Conservation (phyloP, 148 eudicot genomes). For the Linanthus parryae region DNA sequence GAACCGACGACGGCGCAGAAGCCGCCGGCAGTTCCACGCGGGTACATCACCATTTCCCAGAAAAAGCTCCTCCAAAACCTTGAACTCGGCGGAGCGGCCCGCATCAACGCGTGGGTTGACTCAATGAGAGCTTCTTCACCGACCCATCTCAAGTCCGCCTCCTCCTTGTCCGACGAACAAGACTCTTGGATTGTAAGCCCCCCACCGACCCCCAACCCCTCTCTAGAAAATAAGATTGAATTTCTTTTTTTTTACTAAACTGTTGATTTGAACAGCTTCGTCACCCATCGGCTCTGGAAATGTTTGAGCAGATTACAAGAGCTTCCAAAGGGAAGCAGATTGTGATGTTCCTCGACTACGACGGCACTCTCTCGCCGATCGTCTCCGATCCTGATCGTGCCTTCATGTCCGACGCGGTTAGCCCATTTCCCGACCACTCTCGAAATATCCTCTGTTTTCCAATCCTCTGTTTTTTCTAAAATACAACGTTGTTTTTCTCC, state of each 20-base stretch:
- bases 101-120: too few relatives aligned
- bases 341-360: constrained; percentile 67
- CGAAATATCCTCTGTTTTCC: background rate
- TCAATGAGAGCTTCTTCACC: too few relatives aligned
- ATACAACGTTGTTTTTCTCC: background rate
- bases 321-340: constrained; percentile 69
- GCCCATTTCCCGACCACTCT: background rate
- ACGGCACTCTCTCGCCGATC: constrained; percentile 72
- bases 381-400: constrained; percentile 72
- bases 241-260: too few relatives aligned
- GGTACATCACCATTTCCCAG: constrained; percentile 33
- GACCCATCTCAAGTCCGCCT: too few relatives aligned
- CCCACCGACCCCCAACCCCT: too few relatives aligned
- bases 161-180: too few relatives aligned
- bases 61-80: constrained; percentile 47
- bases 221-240: too few relatives aligned
- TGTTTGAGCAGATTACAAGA: constrained; percentile 56
- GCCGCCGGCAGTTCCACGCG: constrained; percentile 40
- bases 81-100: constrained; percentile 27
- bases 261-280: constrained; percentile 16
- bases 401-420: constrained; percentile 58
- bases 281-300: constrained; percentile 53
- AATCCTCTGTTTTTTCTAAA: too few relatives aligned
- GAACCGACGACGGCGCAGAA: constrained; percentile 32
- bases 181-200: too few relatives aligned